These are phyloP conservation scores for Serendipita indica DNA, from an alignment of 768 basidiomycete species.

Conservation along the genomic window DNA sequence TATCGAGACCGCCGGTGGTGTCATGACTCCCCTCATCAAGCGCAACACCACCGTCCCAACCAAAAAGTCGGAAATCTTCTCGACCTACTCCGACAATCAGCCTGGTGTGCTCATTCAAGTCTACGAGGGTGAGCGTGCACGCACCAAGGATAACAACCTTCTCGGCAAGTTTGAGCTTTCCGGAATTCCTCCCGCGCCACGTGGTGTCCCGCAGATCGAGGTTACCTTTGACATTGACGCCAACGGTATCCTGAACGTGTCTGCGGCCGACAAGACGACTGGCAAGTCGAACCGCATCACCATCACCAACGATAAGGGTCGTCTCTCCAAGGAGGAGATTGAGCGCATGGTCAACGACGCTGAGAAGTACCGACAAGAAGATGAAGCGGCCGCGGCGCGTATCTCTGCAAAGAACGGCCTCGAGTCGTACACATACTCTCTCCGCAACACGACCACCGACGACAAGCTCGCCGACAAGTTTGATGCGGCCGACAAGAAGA, in stretches of 20 bases:
- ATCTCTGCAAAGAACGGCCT: conserved; percentile 81
- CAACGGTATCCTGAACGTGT: conserved; percentile 92
- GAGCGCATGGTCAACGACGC: conserved; percentile 95
- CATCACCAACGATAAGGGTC: conserved; percentile 93
- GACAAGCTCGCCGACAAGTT: conserved; percentile 82
- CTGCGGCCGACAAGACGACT: conserved; percentile 90
- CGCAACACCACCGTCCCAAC: conserved; percentile 97
- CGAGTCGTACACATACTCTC: conserved; percentile 91
- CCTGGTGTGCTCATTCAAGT: conserved; percentile 97
- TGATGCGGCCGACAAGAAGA: conserved; percentile 69
- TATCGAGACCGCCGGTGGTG: conserved; percentile 98
- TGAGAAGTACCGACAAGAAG: conserved; percentile 80
- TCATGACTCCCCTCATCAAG: conserved; percentile 97
- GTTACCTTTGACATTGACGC: conserved; percentile 98
- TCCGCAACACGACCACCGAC: conserved; percentile 75
- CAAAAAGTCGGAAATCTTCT: conserved; percentile 98
- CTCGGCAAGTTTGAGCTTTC: conserved; percentile 98
- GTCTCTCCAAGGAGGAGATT: conserved; percentile 93
- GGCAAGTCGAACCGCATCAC: conserved; percentile 91
- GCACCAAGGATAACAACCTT: conserved; percentile 96
- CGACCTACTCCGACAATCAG: conserved; percentile 96
- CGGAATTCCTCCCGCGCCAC: conserved; percentile 86
- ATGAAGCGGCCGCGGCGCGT: conserved; percentile 70
- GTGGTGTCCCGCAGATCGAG: conserved; percentile 95
- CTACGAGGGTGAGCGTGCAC: conserved; percentile 95